Evolutionary conservation across 2,329 filamentous ascomycete genomes (phyloP).

Genomic region (Colletotrichum godetiae): DNA sequence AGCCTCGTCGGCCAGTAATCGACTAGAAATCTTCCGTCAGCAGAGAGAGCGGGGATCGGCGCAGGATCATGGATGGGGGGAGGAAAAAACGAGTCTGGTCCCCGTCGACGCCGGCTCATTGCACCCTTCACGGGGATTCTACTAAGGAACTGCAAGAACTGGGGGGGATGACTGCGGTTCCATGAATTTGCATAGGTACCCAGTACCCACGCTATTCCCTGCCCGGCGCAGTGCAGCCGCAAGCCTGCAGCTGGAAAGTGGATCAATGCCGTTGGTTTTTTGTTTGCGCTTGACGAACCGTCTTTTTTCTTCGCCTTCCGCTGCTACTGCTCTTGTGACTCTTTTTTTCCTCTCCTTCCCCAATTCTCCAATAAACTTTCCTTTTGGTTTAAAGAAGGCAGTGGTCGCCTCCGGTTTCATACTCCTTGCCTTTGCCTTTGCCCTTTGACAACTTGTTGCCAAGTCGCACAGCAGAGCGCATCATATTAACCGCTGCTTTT

Average conservation of each 20-base stretch:
- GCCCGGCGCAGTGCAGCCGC: slow-evolving; percentile 29
- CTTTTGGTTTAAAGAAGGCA: slow-evolving; percentile 21
- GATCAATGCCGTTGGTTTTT: slow-evolving; percentile 21
- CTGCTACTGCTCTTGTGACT: slow-evolving; percentile 29
- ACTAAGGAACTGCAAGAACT: neutral
- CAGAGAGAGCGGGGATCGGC: slow-evolving; percentile 22
- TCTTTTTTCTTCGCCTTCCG: slow-evolving; percentile 6
- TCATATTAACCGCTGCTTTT: neutral
- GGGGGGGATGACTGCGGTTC: slow-evolving; percentile 31
- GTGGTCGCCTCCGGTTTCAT: neutral
- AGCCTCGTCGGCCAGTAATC: slow-evolving; percentile 17
- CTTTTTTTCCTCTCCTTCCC: slow-evolving; percentile 3
- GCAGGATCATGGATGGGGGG: neutral
- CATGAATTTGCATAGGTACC: slow-evolving; percentile 1
- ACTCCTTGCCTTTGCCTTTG: neutral
- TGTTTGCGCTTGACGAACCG: slow-evolving; percentile 29
- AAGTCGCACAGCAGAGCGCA: neutral
- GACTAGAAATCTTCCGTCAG: slow-evolving; percentile 14
- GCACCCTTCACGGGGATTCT: neutral
- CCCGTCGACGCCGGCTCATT: neutral
- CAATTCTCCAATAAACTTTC: slow-evolving; percentile 15
- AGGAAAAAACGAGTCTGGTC: neutral
- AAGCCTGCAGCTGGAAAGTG: slow-evolving; percentile 33
- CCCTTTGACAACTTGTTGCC: neutral
- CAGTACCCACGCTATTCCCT: slow-evolving; percentile 29